phyloP scores from a whole-genome alignment of 306 rosid genomes.

The Leucaena leucocephala region DNA sequence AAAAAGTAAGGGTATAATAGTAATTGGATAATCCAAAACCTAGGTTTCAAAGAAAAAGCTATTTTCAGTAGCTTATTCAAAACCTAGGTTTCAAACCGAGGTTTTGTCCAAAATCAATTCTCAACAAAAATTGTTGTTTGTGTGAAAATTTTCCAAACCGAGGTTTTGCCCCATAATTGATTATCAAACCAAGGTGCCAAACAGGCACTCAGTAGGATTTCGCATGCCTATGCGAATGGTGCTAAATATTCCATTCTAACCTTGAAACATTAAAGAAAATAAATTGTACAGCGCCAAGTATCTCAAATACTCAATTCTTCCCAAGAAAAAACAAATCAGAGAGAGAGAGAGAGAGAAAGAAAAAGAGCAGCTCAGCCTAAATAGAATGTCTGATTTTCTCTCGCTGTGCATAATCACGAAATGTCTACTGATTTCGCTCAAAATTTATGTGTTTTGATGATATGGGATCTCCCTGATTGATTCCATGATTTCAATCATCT shows the following conservation, averaged over 20 bases:
- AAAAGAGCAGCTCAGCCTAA: constrained; percentile 11
- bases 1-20: too few relatives aligned
- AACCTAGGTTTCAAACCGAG: too few relatives aligned
- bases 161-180: too few relatives aligned
- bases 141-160: too few relatives aligned
- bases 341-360: neutral
- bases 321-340: neutral
- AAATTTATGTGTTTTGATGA: constrained; percentile 38
- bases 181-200: too few relatives aligned
- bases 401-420: constrained; percentile 25
- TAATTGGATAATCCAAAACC: too few relatives aligned
- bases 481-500: constrained; percentile 53
- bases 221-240: neutral
- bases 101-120: too few relatives aligned
- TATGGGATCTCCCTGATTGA: constrained; percentile 13
- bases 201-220: neutral
- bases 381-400: constrained; percentile 36
- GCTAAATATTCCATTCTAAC: neutral
- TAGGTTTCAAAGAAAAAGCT: too few relatives aligned
- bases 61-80: too few relatives aligned
- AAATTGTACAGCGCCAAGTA: constrained; percentile 44
- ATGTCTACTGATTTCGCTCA: constrained; percentile 20
- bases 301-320: constrained; percentile 37
- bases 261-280: neutral
- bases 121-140: too few relatives aligned